Percentiles rank a stretch among this genome's conserved stretches.
phyloP scores from a whole-genome alignment of 257 asterid species.

The Fraxinus cuspidata region DNA sequence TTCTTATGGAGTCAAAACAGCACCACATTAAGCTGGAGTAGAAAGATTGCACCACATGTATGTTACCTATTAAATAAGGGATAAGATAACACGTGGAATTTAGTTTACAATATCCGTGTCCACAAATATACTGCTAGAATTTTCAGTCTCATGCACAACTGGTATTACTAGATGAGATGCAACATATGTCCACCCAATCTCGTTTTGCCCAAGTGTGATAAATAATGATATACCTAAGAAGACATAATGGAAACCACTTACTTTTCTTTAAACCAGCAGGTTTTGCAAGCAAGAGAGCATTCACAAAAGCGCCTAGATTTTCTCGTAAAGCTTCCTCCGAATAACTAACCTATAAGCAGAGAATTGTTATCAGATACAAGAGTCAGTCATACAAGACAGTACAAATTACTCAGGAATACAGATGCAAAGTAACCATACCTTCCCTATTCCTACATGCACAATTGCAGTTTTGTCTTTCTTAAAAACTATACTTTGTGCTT shows the following conservation, averaged over 20 bases:
- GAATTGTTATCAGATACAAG: slow-evolving; percentile 15
- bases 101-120: not conserved
- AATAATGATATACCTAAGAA: not conserved
- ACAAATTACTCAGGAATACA: not conserved
- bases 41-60: not conserved
- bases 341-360: slow-evolving; percentile 60
- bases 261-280: slow-evolving; percentile 96
- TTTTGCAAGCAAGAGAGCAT: slow-evolving; percentile 86
- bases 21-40: not conserved
- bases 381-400: slow-evolving; percentile 1
- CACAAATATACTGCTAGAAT: not conserved
- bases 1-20: not conserved
- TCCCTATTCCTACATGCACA: slow-evolving; percentile 91
- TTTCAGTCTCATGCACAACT: slow-evolving; percentile 14
- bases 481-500: slow-evolving; percentile 66
- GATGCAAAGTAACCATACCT: slow-evolving; percentile 50
- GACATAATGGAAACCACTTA: slow-evolving; percentile 43
- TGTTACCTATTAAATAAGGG: not conserved
- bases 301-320: slow-evolving; percentile 85
- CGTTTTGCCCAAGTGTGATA: slow-evolving; percentile 10
- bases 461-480: slow-evolving; percentile 96
- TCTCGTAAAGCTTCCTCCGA: slow-evolving; percentile 79
- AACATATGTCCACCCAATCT: slow-evolving; percentile 4
- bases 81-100: not conserved
- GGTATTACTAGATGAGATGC: not conserved